Evolutionary conservation across 257 asterid genomes (phyloP), one percentile per base, ranked within the genome.

Genomic region (Galeopsis tetrahit): DNA sequence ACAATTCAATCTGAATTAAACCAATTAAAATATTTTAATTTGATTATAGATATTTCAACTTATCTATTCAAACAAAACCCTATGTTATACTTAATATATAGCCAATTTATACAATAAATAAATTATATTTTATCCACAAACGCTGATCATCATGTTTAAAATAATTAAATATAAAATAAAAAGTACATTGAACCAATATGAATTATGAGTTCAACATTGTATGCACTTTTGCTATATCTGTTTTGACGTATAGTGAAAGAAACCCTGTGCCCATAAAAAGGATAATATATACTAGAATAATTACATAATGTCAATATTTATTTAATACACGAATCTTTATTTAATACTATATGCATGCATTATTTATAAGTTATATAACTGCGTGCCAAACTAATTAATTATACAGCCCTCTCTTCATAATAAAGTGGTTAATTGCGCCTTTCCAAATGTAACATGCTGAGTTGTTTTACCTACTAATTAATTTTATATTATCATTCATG

Each of bases 131-230:
- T 21, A 21, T 8, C 17, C 68, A 33, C 49, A 71, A 35, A 38
- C 40, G 72, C 42, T 17, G 61, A 53, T 68, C 34, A 63, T 17
- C 64, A 49, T 31, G 35, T 40, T 60, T 59, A 70, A 15, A 43
- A 53, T 11, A 63, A 31, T 52, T 28, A 11, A 73, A 51, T 36
- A 71, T 15, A 51, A 8, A 43, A 35, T 39, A 10, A 65, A 68
- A 61, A 59, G 71, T 78, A n/a, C 75, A 72, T 67, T 78, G 75
- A 78, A 78, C 78, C 58, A 78, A 66, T 28, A 44, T 52, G 51
- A 72, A 72, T 51, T 52, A 61, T 60, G 2, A 78, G 10, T 52
- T 72, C 78, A 74, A 74, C 78, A 77, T 77, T 81, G 73, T 43
- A 59, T 63, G 82, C 15, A 73, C 85, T 75, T 77, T 77, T 59